A percentile compares a stretch with the other conserved stretches of the same genome.
Conservation (phyloP, 1,139 yeast species). For the Scheffersomyces segobiensis region DNA sequence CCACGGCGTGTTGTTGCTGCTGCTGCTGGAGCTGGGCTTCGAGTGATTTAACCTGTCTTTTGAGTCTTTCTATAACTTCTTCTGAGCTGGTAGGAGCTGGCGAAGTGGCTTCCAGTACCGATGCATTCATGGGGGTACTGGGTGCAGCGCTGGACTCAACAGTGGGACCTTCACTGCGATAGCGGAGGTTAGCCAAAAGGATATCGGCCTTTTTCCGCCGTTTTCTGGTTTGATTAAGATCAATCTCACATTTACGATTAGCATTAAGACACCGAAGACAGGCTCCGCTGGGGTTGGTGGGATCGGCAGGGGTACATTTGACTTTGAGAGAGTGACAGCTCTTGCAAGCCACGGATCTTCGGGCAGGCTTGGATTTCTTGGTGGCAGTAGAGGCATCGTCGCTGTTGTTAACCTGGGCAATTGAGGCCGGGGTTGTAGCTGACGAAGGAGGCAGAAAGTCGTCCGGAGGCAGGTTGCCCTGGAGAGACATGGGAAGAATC, state of each 20-base stretch:
- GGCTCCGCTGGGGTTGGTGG: slow-evolving; percentile 56
- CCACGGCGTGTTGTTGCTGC: slow-evolving; percentile 9
- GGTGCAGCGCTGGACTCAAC: background rate
- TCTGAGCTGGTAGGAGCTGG: slow-evolving; percentile 1
- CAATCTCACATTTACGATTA: slow-evolving; percentile 65
- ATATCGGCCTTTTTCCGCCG: slow-evolving; percentile 43
- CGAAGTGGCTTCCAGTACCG: background rate
- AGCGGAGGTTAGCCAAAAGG: slow-evolving; percentile 12
- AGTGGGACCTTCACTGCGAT: background rate
- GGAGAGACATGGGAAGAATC: background rate
- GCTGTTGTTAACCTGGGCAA: background rate
- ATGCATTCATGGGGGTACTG: background rate
- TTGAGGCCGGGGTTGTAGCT: background rate
- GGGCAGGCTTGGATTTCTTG: slow-evolving; percentile 14
- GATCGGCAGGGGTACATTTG: slow-evolving; percentile 74
- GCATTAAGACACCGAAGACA: slow-evolving; percentile 75
- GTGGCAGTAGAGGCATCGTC: background rate
- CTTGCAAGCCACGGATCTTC: slow-evolving; percentile 64
- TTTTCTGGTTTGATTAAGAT: slow-evolving; percentile 59
- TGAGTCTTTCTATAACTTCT: slow-evolving; percentile 17
- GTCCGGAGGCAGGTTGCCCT: background rate
- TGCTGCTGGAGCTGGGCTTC: slow-evolving; percentile 19
- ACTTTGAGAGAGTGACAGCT: slow-evolving; percentile 81
- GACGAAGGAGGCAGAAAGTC: background rate
- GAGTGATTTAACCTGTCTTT: slow-evolving; percentile 20